Evolutionary conservation across 2,329 filamentous ascomycete species (phyloP).

Genomic region (Plectosphaerella sp.): DNA sequence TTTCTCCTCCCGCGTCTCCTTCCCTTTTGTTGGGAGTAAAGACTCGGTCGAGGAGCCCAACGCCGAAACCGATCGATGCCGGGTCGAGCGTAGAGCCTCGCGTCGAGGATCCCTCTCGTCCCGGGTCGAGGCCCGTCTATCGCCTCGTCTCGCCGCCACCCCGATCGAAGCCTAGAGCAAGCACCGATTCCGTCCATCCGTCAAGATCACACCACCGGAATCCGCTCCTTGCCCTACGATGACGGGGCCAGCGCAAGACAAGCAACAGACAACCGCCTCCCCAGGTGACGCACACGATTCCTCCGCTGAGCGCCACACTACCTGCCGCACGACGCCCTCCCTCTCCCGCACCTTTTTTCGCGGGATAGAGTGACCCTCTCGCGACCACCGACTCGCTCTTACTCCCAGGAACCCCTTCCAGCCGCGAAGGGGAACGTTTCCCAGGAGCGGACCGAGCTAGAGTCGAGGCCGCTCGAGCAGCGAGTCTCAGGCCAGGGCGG

Average conservation of each 20-base stretch:
- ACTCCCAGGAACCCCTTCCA: not conserved
- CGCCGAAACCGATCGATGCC: constrained; percentile 1
- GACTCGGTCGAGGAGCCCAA: not conserved
- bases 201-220: not conserved
- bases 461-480: constrained; percentile 1
- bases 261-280: not conserved
- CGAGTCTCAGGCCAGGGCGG: constrained; percentile 2
- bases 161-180: not conserved
- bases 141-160: constrained; percentile 1
- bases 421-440: no score
- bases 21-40: not conserved
- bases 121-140: not conserved
- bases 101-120: constrained; percentile 9
- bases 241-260: constrained; percentile 1
- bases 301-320: not conserved
- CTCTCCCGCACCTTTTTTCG: not conserved
- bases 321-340: not conserved
- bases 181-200: not conserved
- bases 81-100: constrained; percentile 9
- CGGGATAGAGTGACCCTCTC: constrained; percentile 2
- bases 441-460: not conserved
- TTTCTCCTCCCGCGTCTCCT: not conserved
- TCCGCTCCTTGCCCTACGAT: constrained; percentile 6
- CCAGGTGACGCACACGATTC: not conserved
- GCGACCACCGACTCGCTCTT: not conserved